phyloP scores from a whole-genome alignment of 1,139 yeast species.

The Hansenula anomala region DNA sequence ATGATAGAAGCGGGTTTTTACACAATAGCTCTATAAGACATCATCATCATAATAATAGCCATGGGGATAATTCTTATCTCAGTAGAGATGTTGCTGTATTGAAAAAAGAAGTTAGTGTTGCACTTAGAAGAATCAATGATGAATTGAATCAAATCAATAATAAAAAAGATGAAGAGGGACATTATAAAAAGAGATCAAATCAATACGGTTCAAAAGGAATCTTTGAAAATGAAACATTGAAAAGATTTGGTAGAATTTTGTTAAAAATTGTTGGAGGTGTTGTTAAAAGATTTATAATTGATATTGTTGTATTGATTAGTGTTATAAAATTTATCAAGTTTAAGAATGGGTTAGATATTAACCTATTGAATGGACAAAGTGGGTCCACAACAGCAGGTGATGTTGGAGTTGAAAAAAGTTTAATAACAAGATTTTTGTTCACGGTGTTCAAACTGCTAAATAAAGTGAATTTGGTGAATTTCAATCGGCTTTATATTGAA shows the following conservation, averaged over 20 bases:
- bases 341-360: constrained; percentile 14
- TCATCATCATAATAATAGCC: too few species aligned
- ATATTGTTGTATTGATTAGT: constrained; percentile 13
- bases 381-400: background rate
- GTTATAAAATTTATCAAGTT: constrained; percentile 16
- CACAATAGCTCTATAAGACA: background rate
- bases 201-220: too few species aligned
- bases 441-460: constrained; percentile 12
- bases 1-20: constrained; percentile 10
- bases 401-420: constrained; percentile 1
- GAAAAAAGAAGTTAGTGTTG: constrained; percentile 18
- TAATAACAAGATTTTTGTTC: constrained; percentile 7
- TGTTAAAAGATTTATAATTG: constrained; percentile 13
- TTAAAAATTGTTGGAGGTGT: constrained; percentile 7
- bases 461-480: constrained; percentile 13
- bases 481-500: constrained; percentile 15
- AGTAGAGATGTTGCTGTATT: constrained; percentile 15
- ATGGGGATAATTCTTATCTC: too few species aligned
- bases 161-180: background rate
- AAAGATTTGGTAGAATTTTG: constrained; percentile 6
- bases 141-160: constrained; percentile 9
- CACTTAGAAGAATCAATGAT: constrained; percentile 16
- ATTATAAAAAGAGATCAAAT: too few species aligned
- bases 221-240: constrained; percentile 3
- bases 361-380: constrained; percentile 1